These are phyloP conservation scores for Capsella rubella DNA, from an alignment of 441 rosid species.

Conservation along the genomic window DNA sequence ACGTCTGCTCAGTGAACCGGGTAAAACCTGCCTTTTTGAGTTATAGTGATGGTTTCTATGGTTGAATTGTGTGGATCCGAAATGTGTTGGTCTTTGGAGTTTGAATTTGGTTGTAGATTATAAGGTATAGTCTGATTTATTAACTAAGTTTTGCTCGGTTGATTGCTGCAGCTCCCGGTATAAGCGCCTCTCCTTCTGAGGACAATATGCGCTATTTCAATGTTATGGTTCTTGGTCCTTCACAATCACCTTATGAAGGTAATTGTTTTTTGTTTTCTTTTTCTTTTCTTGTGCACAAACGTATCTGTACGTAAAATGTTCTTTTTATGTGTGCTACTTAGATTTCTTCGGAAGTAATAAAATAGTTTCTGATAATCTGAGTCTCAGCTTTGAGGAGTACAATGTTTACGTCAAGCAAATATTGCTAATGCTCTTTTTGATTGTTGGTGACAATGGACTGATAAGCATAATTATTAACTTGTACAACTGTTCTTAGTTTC, in stretches of 20 bases:
- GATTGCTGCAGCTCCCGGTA: constrained; percentile 76
- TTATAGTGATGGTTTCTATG: background rate
- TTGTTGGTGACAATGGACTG: background rate
- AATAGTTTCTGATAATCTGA: background rate
- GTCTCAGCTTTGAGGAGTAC: constrained; percentile 4
- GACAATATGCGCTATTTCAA: constrained; percentile 97
- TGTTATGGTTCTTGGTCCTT: constrained; percentile 97
- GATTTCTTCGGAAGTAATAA: background rate
- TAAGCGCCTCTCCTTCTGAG: constrained; percentile 97
- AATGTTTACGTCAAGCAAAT: background rate
- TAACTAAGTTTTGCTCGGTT: background rate
- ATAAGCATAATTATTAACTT: background rate
- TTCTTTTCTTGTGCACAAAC: background rate
- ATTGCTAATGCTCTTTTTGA: constrained; percentile 7
- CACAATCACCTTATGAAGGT: constrained; percentile 99
- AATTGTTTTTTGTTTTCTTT: background rate
- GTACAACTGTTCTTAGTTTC: background rate
- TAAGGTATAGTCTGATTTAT: background rate
- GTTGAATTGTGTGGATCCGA: constrained; percentile 8
- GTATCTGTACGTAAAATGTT: background rate
- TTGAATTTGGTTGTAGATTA: constrained; percentile 9
- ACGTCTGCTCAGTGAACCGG: constrained; percentile 98
- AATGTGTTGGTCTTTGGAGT: constrained; percentile 25
- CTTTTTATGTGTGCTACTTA: background rate
- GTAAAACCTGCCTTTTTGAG: constrained; percentile 43